These are phyloP conservation scores for Noccaea bulbosa DNA, from an alignment of 345 rosid species.

Conservation along the genomic window DNA sequence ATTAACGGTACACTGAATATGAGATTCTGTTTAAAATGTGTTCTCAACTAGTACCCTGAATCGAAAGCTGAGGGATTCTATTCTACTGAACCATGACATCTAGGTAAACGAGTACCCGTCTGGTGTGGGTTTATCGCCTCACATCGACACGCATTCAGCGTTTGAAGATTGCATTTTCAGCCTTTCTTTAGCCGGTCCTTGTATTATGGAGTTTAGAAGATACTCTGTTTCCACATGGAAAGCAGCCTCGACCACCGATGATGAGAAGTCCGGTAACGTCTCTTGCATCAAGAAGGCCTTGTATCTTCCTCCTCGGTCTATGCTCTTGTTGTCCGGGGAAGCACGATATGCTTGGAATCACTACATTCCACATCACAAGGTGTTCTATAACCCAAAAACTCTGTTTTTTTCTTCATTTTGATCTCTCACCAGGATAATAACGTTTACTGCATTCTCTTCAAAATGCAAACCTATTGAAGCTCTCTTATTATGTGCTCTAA, in stretches of 20 bases:
- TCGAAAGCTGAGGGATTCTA: conserved; percentile 18
- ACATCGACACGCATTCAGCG: conserved; percentile 97
- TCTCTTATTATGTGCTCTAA: conserved; percentile 20
- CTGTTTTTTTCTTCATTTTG: background rate
- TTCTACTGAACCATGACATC: conserved; percentile 17
- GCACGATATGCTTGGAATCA: conserved; percentile 99
- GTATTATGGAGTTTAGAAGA: conserved; percentile 95
- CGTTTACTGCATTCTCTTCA: background rate
- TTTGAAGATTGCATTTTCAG: conserved; percentile 89
- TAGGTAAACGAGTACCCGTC: conserved; percentile 97
- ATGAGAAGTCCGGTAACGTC: conserved; percentile 43
- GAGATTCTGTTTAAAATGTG: too few relatives aligned
- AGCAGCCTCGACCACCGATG: conserved; percentile 42
- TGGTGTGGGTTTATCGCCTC: conserved; percentile 97
- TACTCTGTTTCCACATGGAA: conserved; percentile 58
- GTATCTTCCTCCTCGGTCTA: conserved; percentile 90
- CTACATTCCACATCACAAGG: conserved; percentile 99
- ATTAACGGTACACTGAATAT: conserved; percentile 84
- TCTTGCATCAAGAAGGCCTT: conserved; percentile 63
- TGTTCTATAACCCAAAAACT: too few relatives aligned
- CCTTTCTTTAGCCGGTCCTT: conserved; percentile 96
- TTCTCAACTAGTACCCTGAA: background rate
- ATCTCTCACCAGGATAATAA: background rate
- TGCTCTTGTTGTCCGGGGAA: conserved; percentile 86
- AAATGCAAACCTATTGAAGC: background rate